phyloP scores from a whole-genome alignment of 345 rosid species.

The Litchi chinensis region DNA sequence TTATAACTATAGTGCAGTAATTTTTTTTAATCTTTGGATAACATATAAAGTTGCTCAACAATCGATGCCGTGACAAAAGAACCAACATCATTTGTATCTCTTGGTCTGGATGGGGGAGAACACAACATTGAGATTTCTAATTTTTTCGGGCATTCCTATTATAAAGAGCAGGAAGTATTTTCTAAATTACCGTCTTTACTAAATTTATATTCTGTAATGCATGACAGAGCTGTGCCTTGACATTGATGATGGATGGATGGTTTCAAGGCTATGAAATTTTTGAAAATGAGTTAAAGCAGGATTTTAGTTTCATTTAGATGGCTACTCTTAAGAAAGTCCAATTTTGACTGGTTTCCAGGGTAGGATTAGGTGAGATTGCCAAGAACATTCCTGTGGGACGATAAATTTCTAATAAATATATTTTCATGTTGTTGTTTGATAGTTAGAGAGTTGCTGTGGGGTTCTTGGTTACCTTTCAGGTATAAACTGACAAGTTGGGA shows the following conservation, averaged over 20 bases:
- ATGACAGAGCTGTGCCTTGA: background rate
- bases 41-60: background rate
- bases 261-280: background rate
- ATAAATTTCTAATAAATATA: background rate
- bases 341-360: background rate
- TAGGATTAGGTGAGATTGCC: background rate
- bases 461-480: background rate
- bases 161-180: background rate
- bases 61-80: background rate
- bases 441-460: background rate
- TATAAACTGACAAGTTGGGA: background rate
- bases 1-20: background rate
- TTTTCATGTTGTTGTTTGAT: background rate
- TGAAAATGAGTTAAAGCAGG: background rate
- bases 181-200: background rate
- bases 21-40: background rate
- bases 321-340: background rate
- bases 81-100: background rate
- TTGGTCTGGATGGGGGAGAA: background rate
- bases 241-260: background rate
- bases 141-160: background rate
- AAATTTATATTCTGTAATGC: background rate
- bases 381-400: background rate
- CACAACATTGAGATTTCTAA: conserved; percentile 1
- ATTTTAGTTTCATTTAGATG: background rate